A percentile compares a stretch with the other conserved stretches of the same genome.
These are phyloP conservation scores for Scheffersomyces titani DNA, from an alignment of 1,139 yeast species.

Conservation along the genomic window DNA sequence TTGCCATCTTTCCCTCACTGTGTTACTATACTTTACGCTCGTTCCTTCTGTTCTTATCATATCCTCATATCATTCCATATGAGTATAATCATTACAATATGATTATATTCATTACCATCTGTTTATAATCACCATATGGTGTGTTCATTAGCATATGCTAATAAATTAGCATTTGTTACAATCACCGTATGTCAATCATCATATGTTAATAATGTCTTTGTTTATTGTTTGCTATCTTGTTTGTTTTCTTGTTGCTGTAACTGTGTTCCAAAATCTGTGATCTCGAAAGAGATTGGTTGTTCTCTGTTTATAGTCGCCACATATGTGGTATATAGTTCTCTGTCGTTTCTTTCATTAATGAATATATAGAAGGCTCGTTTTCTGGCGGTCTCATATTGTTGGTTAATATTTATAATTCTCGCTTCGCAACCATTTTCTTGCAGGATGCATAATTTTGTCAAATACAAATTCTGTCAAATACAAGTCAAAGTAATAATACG, in stretches of 20 bases:
- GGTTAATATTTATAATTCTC: no score
- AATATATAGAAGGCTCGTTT: neutral
- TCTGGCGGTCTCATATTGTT: neutral
- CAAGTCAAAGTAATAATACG: neutral
- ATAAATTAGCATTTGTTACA: no score
- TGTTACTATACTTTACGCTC: conserved; percentile 1
- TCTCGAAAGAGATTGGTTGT: neutral
- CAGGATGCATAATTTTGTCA: neutral
- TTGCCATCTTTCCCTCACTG: neutral
- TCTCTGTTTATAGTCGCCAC: neutral
- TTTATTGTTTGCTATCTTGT: neutral
- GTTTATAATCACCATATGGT: neutral
- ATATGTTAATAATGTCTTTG: neutral
- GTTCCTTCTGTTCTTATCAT: conserved; percentile 5
- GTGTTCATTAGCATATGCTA: no score
- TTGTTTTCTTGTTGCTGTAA: neutral
- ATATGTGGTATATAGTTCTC: neutral
- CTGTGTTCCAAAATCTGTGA: neutral
- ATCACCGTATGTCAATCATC: neutral
- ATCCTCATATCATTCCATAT: neutral
- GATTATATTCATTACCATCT: no score
- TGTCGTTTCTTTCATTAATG: neutral
- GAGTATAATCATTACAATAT: neutral
- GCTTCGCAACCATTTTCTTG: neutral
- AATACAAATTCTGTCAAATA: neutral